phyloP scores from a whole-genome alignment of 768 basidiomycete genomes.

The Sutorius australiensis region DNA sequence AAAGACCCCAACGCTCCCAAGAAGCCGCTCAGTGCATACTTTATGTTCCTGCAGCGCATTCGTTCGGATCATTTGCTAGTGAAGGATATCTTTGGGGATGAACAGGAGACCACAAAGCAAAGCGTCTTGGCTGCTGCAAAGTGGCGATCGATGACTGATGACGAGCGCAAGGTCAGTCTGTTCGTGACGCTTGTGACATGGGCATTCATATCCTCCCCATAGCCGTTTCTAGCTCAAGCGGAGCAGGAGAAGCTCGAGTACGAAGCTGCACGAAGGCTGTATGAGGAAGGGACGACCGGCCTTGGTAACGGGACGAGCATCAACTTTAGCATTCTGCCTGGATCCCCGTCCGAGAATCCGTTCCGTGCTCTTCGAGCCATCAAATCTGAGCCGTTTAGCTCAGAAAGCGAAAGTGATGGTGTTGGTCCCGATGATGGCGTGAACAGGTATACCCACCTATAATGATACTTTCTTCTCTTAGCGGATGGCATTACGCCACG shows the following conservation, averaged over 20 bases:
- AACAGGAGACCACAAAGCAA: slow-evolving; percentile 92
- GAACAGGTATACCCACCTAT: slow-evolving; percentile 37
- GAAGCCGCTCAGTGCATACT: slow-evolving; percentile 92
- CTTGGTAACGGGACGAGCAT: slow-evolving; percentile 66
- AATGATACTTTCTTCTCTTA: slow-evolving; percentile 23
- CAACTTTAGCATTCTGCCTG: slow-evolving; percentile 78
- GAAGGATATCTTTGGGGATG: slow-evolving; percentile 78
- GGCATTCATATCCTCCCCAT: slow-evolving; percentile 15
- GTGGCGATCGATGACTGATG: slow-evolving; percentile 92
- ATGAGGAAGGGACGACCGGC: slow-evolving; percentile 76
- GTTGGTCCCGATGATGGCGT: slow-evolving; percentile 47
- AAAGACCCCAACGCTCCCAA: slow-evolving; percentile 97
- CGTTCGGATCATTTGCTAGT: slow-evolving; percentile 75
- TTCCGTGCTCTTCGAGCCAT: slow-evolving; percentile 43
- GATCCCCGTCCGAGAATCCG: slow-evolving; percentile 51
- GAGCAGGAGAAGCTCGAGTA: slow-evolving; percentile 96
- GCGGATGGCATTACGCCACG: slow-evolving; percentile 13
- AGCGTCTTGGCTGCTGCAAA: slow-evolving; percentile 89
- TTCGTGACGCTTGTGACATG: not conserved
- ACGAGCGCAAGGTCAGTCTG: slow-evolving; percentile 77
- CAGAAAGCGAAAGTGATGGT: slow-evolving; percentile 69
- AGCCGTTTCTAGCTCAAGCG: slow-evolving; percentile 92
- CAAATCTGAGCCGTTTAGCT: slow-evolving; percentile 58
- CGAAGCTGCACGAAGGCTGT: slow-evolving; percentile 77
- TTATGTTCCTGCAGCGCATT: slow-evolving; percentile 92